Evolutionary conservation across 176 grass and related monocot species (phyloP), one percentile per base, ranked within the genome.

Genomic region (Echinochloa phyllopogon): DNA sequence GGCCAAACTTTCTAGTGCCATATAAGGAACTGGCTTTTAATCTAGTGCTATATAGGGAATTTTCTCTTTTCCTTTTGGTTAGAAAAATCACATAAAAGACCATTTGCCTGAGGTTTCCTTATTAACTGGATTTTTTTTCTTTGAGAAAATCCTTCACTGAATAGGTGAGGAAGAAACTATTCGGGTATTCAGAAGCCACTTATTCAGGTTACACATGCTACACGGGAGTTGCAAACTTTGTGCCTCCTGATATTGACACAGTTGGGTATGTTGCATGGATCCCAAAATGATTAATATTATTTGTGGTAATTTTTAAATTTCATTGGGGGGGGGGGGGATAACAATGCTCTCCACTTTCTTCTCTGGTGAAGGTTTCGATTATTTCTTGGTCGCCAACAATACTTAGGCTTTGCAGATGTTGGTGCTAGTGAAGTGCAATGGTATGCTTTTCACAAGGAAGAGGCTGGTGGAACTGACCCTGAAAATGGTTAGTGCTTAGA

Each of bases 131-230:
- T 33, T 33, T 33, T 33, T 33, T 33, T 33, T n/a, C n/a, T 33
- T 33, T 2, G 29, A 33, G 29, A 1, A 33, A 33, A 33, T 74
- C 33, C 4, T 87, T 80, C 23, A 69, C 5, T 84, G 73, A 43
- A 86, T 91, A 98, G 93, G 96, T 98, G 75, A 90, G 96, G 84
- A 92, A 92, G 88, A 76, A 82, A 25, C 75, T 98, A 62, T 94
- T 98, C 8, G 93, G 96, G 70, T 50, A 82, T 15, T 83, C 83
- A 45, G 91, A 98, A 6, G 93, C 93, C 51, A 83, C 91, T 53
- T 98, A 96, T 94, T 95, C 96, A 58, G 96, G 79, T 23, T 98
- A 98, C 84, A 98, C 93, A 80, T 98, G 93, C 91, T 98, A 98
- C 82, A 98, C 96, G 24, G 93, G 93, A 72, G 94, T 98, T 78